A percentile compares a stretch with the other conserved stretches of the same genome.
These are phyloP conservation scores for Primulina huaijiensis DNA, from an alignment of 257 asterid genomes.

Conservation along the genomic window DNA sequence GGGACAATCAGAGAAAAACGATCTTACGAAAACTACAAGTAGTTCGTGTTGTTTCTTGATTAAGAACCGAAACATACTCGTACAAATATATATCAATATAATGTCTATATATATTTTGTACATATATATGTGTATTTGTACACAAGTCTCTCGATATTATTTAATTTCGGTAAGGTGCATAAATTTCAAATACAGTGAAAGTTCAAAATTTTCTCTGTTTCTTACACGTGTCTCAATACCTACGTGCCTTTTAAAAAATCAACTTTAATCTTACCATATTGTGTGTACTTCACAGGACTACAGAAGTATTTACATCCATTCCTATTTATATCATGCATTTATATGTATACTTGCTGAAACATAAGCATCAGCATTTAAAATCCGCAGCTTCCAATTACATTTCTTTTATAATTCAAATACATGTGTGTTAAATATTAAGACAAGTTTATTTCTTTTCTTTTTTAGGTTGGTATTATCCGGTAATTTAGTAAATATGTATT, in stretches of 20 bases:
- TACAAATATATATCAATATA: no score
- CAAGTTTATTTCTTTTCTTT: not conserved
- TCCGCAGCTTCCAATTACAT: not conserved
- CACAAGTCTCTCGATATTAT: no score
- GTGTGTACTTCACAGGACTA: constrained; percentile 17
- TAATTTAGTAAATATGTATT: no score
- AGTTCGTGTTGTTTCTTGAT: no score
- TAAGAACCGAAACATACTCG: no score
- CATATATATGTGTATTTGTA: no score
- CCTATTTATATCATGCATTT: not conserved
- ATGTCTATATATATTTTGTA: no score
- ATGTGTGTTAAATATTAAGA: not conserved
- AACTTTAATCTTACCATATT: constrained; percentile 30
- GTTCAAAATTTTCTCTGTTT: constrained; percentile 19
- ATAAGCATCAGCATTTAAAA: constrained; percentile 4
- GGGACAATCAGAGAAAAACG: no score
- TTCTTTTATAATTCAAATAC: not conserved
- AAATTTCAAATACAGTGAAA: constrained; percentile 22
- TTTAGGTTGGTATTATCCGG: no score
- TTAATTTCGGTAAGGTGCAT: no score
- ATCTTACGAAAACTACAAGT: not conserved
- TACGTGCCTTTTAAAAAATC: constrained; percentile 21
- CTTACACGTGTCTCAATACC: constrained; percentile 22
- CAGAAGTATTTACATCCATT: constrained; percentile 2
- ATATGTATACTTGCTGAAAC: not conserved